Evolutionary conservation across 148 eudicot genomes (phyloP).

Genomic region (Polygonum aviculare): DNA sequence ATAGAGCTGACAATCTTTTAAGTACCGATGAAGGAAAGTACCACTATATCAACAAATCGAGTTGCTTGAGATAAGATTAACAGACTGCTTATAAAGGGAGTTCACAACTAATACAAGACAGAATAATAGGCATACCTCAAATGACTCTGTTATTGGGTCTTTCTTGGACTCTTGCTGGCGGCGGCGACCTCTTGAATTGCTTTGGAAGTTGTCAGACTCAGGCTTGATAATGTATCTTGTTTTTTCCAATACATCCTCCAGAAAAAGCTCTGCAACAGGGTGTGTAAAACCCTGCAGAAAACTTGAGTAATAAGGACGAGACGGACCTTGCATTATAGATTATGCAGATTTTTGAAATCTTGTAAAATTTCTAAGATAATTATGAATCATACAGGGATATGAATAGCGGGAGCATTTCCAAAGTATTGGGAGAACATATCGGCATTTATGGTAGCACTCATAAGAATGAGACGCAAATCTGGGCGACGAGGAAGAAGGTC

Average conservation of each 20-base stretch:
- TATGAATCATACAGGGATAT: constrained; percentile 61
- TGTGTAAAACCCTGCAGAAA: constrained; percentile 63
- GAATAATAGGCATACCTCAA: constrained; percentile 10
- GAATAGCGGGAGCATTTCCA: constrained; percentile 79
- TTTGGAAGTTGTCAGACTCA: constrained; percentile 47
- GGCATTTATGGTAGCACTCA: constrained; percentile 99
- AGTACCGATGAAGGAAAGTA: not conserved
- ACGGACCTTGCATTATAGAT: not conserved
- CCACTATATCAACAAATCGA: not conserved
- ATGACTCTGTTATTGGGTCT: constrained; percentile 67
- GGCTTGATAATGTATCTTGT: constrained; percentile 48
- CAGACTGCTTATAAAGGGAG: not conserved
- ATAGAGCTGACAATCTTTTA: not conserved
- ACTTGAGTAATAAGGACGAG: not conserved
- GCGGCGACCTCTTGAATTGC: constrained; percentile 56
- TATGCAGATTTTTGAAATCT: not conserved
- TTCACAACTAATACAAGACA: not conserved
- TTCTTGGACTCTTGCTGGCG: constrained; percentile 60
- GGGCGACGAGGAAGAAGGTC: constrained; percentile 93
- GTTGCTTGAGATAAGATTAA: not conserved
- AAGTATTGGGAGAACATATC: constrained; percentile 87
- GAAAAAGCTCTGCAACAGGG: constrained; percentile 74
- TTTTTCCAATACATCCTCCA: constrained; percentile 92
- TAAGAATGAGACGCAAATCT: constrained; percentile 73
- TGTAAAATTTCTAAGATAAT: not conserved